phyloP scores from a whole-genome alignment of 2,329 filamentous ascomycete genomes.

The Pseudopyricularia cyperi region DNA sequence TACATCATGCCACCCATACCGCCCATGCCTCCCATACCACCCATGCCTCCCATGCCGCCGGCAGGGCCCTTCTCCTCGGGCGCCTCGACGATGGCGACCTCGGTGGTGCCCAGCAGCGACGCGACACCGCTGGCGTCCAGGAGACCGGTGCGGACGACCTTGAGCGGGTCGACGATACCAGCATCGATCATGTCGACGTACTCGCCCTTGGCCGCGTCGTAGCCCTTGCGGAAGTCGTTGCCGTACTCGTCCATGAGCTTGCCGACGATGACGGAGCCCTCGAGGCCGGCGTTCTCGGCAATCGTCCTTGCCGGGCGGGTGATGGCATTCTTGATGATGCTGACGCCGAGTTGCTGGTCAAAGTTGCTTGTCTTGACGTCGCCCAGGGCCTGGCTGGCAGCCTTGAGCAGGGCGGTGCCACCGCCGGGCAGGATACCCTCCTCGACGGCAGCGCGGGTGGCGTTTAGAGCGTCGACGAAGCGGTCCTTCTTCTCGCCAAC shows the following conservation, averaged over 20 bases:
- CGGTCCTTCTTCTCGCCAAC: conserved; percentile 99
- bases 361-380: conserved; percentile 87
- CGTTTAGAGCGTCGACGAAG: conserved; percentile 96
- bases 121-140: conserved; percentile 93
- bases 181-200: conserved; percentile 97
- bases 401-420: conserved; percentile 96
- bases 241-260: conserved; percentile 94
- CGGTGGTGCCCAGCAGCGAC: conserved; percentile 91
- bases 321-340: conserved; percentile 96
- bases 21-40: conserved; percentile 39
- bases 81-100: conserved; percentile 95
- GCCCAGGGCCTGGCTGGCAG: conserved; percentile 74
- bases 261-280: conserved; percentile 92
- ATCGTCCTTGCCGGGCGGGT: conserved; percentile 89
- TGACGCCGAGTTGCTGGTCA: conserved; percentile 96
- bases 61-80: conserved; percentile 76
- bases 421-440: conserved; percentile 98
- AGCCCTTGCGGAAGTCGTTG: conserved; percentile 93
- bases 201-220: conserved; percentile 91
- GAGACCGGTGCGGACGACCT: conserved; percentile 95
- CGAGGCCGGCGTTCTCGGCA: conserved; percentile 92
- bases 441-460: conserved; percentile 94
- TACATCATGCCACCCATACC: conserved; percentile 52
- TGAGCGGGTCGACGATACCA: conserved; percentile 97
- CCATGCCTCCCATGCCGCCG: conserved; percentile 58